Conservation (phyloP, 345 rosid genomes). For the Ailanthus altissimus region DNA sequence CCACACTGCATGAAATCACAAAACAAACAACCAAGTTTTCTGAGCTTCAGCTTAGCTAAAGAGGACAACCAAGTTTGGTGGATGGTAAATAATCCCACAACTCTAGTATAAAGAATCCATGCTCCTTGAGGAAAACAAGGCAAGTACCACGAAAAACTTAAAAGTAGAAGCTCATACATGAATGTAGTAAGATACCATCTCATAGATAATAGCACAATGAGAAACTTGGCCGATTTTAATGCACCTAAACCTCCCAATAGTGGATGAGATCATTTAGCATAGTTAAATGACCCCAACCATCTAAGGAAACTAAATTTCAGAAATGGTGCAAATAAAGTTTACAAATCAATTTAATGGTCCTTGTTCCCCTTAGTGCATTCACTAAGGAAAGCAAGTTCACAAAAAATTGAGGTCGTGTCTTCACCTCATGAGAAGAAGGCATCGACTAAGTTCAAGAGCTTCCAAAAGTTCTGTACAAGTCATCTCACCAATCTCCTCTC, state of each 20-base stretch:
- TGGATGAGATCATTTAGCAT: neutral
- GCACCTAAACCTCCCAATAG: constrained; percentile 2
- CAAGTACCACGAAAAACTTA: neutral
- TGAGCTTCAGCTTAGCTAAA: neutral
- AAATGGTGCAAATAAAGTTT: neutral
- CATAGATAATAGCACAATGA: neutral
- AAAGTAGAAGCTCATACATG: neutral
- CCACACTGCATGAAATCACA: neutral
- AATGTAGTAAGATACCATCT: neutral
- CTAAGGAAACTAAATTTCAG: neutral
- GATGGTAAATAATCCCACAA: neutral
- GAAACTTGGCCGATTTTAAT: neutral
- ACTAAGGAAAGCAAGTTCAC: neutral
- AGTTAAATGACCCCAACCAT: neutral
- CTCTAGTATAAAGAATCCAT: neutral
- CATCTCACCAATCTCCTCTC: constrained; percentile 86
- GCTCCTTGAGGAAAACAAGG: neutral
- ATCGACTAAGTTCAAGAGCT: constrained; percentile 97
- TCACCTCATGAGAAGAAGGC: constrained; percentile 96
- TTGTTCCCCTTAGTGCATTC: neutral
- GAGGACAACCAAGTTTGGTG: neutral
- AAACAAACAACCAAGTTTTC: neutral
- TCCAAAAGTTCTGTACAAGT: constrained; percentile 95
- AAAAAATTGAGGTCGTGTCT: neutral
- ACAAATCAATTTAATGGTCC: neutral